Evolutionary conservation across 495 filamentous ascomycete genomes (phyloP).

Genomic region (Clohesyomyces aquaticus): DNA sequence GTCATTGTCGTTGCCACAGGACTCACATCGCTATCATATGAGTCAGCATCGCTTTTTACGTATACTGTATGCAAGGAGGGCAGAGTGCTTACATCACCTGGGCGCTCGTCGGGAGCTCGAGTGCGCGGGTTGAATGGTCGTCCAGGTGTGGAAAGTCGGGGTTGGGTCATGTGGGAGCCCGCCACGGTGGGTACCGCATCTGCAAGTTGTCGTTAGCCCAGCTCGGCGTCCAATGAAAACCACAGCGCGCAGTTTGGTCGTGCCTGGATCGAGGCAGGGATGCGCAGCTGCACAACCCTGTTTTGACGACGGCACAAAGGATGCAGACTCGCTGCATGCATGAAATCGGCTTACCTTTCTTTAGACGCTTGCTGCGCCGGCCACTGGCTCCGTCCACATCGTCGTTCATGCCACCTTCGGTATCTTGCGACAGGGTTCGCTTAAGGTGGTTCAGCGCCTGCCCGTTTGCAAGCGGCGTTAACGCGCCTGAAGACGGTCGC

Average conservation of each 20-base stretch:
- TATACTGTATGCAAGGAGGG: not conserved
- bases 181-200: constrained; percentile 87
- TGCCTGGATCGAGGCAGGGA: constrained; percentile 34
- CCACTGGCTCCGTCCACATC: constrained; percentile 72
- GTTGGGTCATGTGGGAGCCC: constrained; percentile 94
- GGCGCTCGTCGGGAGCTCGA: constrained; percentile 60
- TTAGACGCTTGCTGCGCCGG: constrained; percentile 87
- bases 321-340: constrained; percentile 33
- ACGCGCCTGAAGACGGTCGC: constrained; percentile 56
- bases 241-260: constrained; percentile 31
- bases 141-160: constrained; percentile 73
- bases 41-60: not conserved
- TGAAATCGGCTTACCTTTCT: constrained; percentile 69
- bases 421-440: constrained; percentile 81
- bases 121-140: constrained; percentile 63
- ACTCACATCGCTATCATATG: constrained; percentile 73
- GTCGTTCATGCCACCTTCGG: constrained; percentile 60
- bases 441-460: constrained; percentile 67
- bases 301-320: constrained; percentile 35
- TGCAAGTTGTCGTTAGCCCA: constrained; percentile 53
- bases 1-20: constrained; percentile 84
- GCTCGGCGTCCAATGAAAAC: constrained; percentile 28
- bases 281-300: constrained; percentile 34
- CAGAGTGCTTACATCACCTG: constrained; percentile 69
- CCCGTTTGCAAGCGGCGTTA: constrained; percentile 60